phyloP scores from a whole-genome alignment of 371 early-diverging fungal genomes.

The Saksenaea oblongispora region DNA sequence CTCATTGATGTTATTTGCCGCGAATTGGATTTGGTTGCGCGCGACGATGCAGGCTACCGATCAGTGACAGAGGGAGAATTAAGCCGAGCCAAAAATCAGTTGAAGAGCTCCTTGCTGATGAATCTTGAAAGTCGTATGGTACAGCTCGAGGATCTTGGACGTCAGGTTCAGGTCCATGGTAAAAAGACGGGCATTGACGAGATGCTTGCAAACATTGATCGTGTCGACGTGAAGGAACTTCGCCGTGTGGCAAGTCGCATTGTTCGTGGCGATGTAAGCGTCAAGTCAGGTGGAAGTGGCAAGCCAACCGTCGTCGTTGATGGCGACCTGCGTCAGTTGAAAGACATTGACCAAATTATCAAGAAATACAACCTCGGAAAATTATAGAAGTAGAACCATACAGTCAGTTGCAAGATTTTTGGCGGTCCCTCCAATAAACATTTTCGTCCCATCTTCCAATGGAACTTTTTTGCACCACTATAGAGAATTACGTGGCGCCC shows the following conservation, averaged over 20 bases:
- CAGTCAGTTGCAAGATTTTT: too few species aligned
- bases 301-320: conserved; percentile 58
- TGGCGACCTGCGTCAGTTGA: conserved; percentile 50
- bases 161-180: conserved; percentile 86
- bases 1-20: conserved; percentile 84
- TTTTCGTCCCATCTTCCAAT: too few species aligned
- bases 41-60: conserved; percentile 35
- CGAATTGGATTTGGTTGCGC: conserved; percentile 77
- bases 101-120: conserved; percentile 91
- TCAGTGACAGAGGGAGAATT: conserved; percentile 66
- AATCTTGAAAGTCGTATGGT: conserved; percentile 90
- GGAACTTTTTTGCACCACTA: too few species aligned
- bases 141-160: conserved; percentile 92
- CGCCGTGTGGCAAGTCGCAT: conserved; percentile 67
- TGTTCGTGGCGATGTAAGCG: conserved; percentile 58
- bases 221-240: conserved; percentile 71
- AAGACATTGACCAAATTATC: conserved; percentile 44
- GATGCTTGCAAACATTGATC: conserved; percentile 79
- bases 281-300: conserved; percentile 57
- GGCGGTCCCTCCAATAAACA: too few species aligned
- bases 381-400: neutral
- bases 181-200: conserved; percentile 75
- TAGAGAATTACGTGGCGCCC: too few species aligned
- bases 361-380: conserved; percentile 43
- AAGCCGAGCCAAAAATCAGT: conserved; percentile 92